Base-by-base conservation (phyloP, 768 basidiomycete species). In the Strobilomyces confusus region DNA sequence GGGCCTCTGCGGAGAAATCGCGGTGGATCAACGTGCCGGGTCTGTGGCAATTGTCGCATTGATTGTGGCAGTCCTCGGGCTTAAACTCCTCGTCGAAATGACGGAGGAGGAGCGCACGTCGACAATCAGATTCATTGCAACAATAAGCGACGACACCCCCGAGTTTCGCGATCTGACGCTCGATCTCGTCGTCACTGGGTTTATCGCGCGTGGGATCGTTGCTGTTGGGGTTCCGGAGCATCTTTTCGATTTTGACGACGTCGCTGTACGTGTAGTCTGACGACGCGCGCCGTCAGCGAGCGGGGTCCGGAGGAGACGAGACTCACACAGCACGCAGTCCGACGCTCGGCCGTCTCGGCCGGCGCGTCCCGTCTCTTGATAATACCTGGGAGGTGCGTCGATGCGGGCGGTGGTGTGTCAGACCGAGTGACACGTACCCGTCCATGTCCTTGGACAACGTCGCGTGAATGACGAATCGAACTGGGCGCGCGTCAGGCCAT, bases 311-410 rank as follows among this genome's bases (percentile, higher is more conserved):
- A 46, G 32, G 56, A 32, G 29, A 44, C 14, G 19, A 26, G 19
- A 5, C 86, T 63, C 67, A 95, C 92, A 93, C 12, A 98, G 80
- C 13, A 97, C 69, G 69, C 97, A 99, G 47, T 88, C 83, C 0
- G 97, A 86, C 2, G 82, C 79, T 59, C 79, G 68, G 5, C 92
- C 92, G 64, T 99, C 97, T 54, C 97, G 82, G 6, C 97, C 97
- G 17, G 95, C 97, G 52, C 97, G 84, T 7, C 97, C 97, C 0
- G 95, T 98, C 73, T 99, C 97, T 73, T 98, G 93, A 63, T 93
- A 94, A 63, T 90, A 90, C 2, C 89, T 90, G 26, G 33, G 48
- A 26, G 13, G 30, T 41, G 29, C 11, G 45, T 52, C 40, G 62
- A 52, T 48, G 8, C n/a, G 19, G 43, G 51, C 44, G 22, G 7